These are phyloP conservation scores for Sporothrix phasma DNA, from an alignment of 2,329 filamentous ascomycete genomes.

Conservation along the genomic window DNA sequence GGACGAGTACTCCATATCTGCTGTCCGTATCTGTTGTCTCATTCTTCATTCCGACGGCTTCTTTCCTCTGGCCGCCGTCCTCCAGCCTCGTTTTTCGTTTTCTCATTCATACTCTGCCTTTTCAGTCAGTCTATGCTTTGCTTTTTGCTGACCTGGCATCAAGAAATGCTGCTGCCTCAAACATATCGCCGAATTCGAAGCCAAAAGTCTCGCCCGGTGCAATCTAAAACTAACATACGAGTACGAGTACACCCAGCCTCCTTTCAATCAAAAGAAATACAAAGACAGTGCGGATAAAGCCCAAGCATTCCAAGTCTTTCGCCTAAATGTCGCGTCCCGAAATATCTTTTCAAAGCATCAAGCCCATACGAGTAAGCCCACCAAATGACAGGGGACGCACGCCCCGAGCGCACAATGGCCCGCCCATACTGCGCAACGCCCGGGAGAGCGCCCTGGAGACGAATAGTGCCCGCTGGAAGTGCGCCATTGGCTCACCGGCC, in stretches of 20 bases:
- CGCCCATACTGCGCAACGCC: too few species aligned
- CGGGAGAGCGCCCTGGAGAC: neutral
- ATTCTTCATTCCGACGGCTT: neutral
- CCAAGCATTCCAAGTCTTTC: neutral
- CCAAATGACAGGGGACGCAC: too few species aligned
- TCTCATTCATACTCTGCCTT: neutral
- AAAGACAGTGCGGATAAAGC: neutral
- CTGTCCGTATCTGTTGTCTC: too few species aligned
- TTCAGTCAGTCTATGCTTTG: neutral
- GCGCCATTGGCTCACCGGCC: neutral
- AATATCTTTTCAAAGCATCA: neutral
- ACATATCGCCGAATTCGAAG: neutral
- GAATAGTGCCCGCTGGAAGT: neutral
- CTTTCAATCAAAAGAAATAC: neutral
- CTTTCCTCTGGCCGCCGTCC: neutral
- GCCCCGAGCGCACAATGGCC: too few species aligned
- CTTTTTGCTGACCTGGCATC: neutral
- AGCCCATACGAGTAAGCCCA: too few species aligned
- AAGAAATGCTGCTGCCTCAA: neutral
- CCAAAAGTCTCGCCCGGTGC: neutral
- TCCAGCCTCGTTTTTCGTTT: neutral
- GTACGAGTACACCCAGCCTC: too few species aligned
- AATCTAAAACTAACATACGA: too few species aligned
- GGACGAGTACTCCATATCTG: too few species aligned
- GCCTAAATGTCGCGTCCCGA: neutral